Percentiles rank a stretch among this genome's conserved stretches.
These are phyloP conservation scores for Carex littledalei DNA, from an alignment of 176 grass and related monocot genomes.

Conservation along the genomic window DNA sequence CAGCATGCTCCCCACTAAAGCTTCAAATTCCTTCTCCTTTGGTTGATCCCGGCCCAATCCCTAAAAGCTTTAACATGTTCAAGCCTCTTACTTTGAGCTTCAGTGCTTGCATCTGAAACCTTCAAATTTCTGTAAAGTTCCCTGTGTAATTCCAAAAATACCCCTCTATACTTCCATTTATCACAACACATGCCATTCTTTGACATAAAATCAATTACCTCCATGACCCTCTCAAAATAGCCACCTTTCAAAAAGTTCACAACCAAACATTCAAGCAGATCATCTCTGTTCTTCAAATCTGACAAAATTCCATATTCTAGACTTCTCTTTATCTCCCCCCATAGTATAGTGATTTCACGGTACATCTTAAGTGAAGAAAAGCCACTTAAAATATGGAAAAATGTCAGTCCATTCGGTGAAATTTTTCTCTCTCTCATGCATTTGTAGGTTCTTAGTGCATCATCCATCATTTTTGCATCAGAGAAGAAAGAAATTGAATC, in stretches of 20 bases:
- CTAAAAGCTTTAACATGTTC: conserved; percentile 75
- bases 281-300: conserved; percentile 37
- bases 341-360: conserved; percentile 75
- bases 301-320: conserved; percentile 37
- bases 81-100: conserved; percentile 69
- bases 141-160: conserved; percentile 70
- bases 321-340: conserved; percentile 84
- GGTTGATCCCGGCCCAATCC: conserved; percentile 53
- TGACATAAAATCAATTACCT: conserved; percentile 63
- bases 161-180: conserved; percentile 70
- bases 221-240: conserved; percentile 82
- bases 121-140: conserved; percentile 72
- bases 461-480: conserved; percentile 91
- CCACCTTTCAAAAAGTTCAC: conserved; percentile 80
- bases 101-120: conserved; percentile 50
- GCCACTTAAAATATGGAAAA: conserved; percentile 58
- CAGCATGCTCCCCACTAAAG: not conserved
- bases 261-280: conserved; percentile 66
- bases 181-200: conserved; percentile 56
- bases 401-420: conserved; percentile 53
- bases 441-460: conserved; percentile 74
- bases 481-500: conserved; percentile 87
- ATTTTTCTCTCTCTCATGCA: conserved; percentile 70
- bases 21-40: not conserved
- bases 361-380: conserved; percentile 67